A percentile compares a stretch with the other conserved stretches of the same genome.
These are phyloP conservation scores for Penicillium sp. DNA, from an alignment of 2,329 filamentous ascomycete species.

Conservation along the genomic window DNA sequence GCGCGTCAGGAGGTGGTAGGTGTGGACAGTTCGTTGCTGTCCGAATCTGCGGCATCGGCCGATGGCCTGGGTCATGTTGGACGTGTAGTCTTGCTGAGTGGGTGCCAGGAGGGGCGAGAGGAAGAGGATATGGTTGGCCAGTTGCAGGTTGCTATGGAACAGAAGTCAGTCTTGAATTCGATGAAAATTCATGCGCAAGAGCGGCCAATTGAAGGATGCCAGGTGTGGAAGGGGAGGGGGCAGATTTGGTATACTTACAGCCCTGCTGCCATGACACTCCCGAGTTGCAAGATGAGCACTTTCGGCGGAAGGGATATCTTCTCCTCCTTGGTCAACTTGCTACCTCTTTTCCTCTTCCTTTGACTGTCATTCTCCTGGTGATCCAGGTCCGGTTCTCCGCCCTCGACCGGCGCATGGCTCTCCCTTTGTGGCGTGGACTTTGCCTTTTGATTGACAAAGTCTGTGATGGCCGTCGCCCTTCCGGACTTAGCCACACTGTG, in stretches of 20 bases:
- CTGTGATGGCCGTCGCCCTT: not conserved
- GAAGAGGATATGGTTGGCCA: constrained; percentile 68
- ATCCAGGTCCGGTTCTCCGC: not conserved
- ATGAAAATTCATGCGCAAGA: not conserved
- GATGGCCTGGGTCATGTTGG: constrained; percentile 65
- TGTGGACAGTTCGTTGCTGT: constrained; percentile 60
- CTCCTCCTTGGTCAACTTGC: not conserved
- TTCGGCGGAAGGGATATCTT: constrained; percentile 32
- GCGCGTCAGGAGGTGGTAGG: constrained; percentile 56
- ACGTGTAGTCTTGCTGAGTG: constrained; percentile 59
- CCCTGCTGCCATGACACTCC: constrained; percentile 62
- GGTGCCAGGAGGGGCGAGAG: constrained; percentile 57
- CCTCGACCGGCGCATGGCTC: not conserved
- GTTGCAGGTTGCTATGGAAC: constrained; percentile 59
- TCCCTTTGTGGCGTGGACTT: constrained; percentile 11
- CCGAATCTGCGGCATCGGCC: constrained; percentile 63
- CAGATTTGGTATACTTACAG: constrained; percentile 57
- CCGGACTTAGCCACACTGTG: constrained; percentile 42
- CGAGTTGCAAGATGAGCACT: constrained; percentile 62
- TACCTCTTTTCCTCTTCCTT: constrained; percentile 37
- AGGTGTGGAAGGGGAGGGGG: not conserved
- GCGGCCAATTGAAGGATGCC: not conserved
- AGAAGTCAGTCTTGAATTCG: constrained; percentile 15
- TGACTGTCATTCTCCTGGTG: not conserved
- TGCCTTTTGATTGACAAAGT: constrained; percentile 9